phyloP scores from a whole-genome alignment of 192 early-diverging fungal genomes.

The Pecoramyces ruminantium region DNA sequence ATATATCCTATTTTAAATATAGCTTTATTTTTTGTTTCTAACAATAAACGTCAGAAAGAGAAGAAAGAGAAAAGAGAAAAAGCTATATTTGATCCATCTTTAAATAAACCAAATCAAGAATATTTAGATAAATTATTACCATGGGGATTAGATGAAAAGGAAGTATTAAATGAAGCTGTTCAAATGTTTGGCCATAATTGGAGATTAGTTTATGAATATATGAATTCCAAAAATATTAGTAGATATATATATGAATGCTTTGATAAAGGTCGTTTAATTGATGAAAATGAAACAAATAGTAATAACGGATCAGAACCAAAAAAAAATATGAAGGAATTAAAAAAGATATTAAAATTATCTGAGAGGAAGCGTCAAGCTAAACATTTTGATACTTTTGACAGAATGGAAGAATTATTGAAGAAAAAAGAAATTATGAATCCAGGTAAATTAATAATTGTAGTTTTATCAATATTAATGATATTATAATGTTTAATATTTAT shows the following conservation, averaged over 20 bases:
- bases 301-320: not conserved
- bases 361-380: not conserved
- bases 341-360: not conserved
- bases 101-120: not conserved
- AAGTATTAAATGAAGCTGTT: not conserved
- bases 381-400: not conserved
- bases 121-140: not conserved
- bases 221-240: not conserved
- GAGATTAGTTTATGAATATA: not conserved
- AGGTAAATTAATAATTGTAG: not conserved
- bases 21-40: not conserved
- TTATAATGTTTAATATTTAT: too few relatives aligned
- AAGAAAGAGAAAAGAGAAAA: not conserved
- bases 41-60: not conserved
- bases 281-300: not conserved
- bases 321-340: not conserved
- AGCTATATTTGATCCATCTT: not conserved
- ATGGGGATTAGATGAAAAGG: not conserved
- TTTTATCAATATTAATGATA: too few relatives aligned
- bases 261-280: not conserved
- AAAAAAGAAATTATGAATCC: not conserved
- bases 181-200: not conserved
- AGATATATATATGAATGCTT: not conserved
- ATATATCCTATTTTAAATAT: too few relatives aligned
- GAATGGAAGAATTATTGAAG: not conserved